These are phyloP conservation scores for Colletotrichum caudatum DNA, from an alignment of 2,329 filamentous ascomycete genomes.

Conservation along the genomic window DNA sequence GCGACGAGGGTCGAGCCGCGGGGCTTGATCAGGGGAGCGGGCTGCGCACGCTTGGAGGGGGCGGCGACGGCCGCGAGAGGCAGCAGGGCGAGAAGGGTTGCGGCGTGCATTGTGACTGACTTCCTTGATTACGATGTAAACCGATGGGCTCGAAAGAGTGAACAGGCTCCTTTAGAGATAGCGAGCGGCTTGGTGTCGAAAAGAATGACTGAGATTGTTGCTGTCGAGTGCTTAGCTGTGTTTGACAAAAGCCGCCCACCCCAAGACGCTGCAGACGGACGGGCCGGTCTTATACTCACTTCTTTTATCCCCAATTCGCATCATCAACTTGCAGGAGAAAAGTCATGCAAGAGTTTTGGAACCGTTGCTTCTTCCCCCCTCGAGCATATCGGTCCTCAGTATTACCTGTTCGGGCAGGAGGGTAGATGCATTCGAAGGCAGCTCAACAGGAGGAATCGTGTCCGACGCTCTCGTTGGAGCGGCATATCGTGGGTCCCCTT, in stretches of 20 bases:
- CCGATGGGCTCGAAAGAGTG: constrained; percentile 3
- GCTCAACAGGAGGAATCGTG: not conserved
- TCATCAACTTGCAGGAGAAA: not conserved
- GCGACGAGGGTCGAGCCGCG: constrained; percentile 49
- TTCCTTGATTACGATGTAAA: too few relatives aligned
- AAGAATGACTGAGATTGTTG: constrained; percentile 23
- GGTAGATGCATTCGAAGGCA: constrained; percentile 1
- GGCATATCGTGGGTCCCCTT: constrained; percentile 10
- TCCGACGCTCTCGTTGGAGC: constrained; percentile 16
- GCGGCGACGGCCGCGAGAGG: constrained; percentile 31
- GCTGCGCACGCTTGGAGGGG: constrained; percentile 47
- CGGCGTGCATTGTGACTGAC: constrained; percentile 35
- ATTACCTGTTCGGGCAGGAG: constrained; percentile 8
- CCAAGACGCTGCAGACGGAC: constrained; percentile 3
- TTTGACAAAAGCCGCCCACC: not conserved
- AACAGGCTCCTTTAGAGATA: not conserved
- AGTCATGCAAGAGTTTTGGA: not conserved
- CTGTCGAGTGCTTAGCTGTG: not conserved
- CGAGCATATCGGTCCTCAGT: not conserved
- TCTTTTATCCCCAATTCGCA: not conserved
- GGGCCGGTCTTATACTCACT: constrained; percentile 14
- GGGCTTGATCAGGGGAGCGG: constrained; percentile 51
- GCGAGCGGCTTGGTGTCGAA: constrained; percentile 16
- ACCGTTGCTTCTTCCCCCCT: not conserved
- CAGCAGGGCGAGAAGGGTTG: constrained; percentile 34